Evolutionary conservation across 768 basidiomycete species (phyloP), one percentile per base, ranked within the genome.

Genomic region (Melanogaster broomeanus): DNA sequence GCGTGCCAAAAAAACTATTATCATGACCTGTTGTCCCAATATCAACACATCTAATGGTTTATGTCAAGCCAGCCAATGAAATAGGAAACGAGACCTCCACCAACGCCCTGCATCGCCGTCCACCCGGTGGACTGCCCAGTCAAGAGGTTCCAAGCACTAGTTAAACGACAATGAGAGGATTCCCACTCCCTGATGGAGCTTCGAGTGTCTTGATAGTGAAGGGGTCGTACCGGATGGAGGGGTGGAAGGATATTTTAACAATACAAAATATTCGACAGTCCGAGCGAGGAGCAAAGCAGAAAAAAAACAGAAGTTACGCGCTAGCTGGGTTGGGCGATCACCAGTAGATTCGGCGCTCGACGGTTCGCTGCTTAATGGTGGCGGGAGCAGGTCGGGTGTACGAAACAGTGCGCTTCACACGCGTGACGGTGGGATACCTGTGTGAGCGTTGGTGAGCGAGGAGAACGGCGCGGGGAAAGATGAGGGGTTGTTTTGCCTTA

Each of bases 331-430:
- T 37, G 24, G 18, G 46, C 4, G 30, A 56, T 78, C 74, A 91
- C 85, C 85, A 92, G 72, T 87, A 86, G 62, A 91, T 79, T 54
- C 79, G 76, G 51, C 90, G 85, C 69, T 90, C 88, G 63, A 90
- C 65, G 56, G 85, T 88, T 53, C 82, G 75, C 41, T 76, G 72
- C 63, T 77, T 74, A 47, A 65, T 12, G 3, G n/a, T 0, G 25
- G 63, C 76, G 51, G 74, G 49, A 61, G 68, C 62, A 13, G 80
- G 79, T 49, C 76, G 79, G 43, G 74, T 61, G 72, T 83, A 83
- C 55, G 81, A 82, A 53, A 89, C 78, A 41, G 85, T 86, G 56
- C 90, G 86, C 61, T 78, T 81, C 49, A 93, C 82, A 56, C 87
- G 87, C 52, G 88, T 87, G 44, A 93, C 84, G 40, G 80, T 75